Base-by-base conservation (phyloP, 179 eudicot genomes). In the Silene noctiflora region DNA sequence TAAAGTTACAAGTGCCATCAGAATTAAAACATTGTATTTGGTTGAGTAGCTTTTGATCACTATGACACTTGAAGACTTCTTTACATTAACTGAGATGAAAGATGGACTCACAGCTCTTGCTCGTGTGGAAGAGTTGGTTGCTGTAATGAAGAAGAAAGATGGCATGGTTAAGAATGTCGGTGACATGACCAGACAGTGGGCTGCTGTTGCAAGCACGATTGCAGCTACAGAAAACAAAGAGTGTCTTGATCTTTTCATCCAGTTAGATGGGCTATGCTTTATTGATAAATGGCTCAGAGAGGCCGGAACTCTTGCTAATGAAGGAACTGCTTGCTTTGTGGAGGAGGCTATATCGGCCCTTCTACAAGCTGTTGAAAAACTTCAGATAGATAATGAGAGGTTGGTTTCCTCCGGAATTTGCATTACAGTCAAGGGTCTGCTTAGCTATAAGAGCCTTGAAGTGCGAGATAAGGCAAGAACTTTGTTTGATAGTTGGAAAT, bases 11-110 rank as follows among this genome's bases (percentile, higher is more conserved):
- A 75, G 61, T 55, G 60, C 33, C 75, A 81, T 74, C 78, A 76
- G 65, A 71, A 66, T 79, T 81, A 70, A 48, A 60, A 81, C 67
- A 46, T 77, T 39, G 77, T 65, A 31, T 56, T 73, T 55, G 67
- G 74, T 75, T 82, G 78, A 83, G 80, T 87, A 83, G 70, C 78
- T 70, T 83, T 76, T 84, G 83, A 85, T 71, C 83, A 86, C 67
- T 78, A 94, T 94, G 98, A 78, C 97, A 65, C 90, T 91, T 10
- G 92, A 90, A 77, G 92, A 90, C 76, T 94, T 92, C 82, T 89
- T 92, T 86, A 90, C 94, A 75, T 79, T 85, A 77, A 83, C 89
- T 81, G 98, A 94, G 88, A 86, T 89, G 89, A 89, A 87, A 87
- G 89, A 89, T 82, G 98, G 98, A 82, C 88, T 94, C 73, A 84